phyloP scores from a whole-genome alignment of 2,329 filamentous ascomycete genomes.

The Penicillium sumatraense region DNA sequence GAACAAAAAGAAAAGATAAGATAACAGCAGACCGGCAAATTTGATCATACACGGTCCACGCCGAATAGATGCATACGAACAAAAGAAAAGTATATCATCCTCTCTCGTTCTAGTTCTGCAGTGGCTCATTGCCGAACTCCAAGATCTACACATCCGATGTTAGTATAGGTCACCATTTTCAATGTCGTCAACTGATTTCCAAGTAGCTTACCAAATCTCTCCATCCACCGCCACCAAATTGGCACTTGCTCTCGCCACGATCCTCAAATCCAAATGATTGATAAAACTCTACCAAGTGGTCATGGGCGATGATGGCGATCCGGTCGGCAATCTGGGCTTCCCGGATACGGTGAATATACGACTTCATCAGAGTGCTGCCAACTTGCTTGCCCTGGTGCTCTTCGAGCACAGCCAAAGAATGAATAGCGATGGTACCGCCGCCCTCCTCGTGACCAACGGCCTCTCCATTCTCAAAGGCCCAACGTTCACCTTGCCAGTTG shows the following conservation, averaged over 20 bases:
- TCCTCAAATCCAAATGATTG: constrained; percentile 74
- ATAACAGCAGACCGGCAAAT: constrained; percentile 11
- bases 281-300: constrained; percentile 76
- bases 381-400: constrained; percentile 75
- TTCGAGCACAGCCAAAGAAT: constrained; percentile 80
- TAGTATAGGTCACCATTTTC: background rate
- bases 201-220: constrained; percentile 70
- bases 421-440: constrained; percentile 77
- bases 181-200: background rate
- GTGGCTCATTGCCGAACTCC: constrained; percentile 32
- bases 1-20: constrained; percentile 7
- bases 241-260: constrained; percentile 68
- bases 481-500: constrained; percentile 63
- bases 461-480: constrained; percentile 45
- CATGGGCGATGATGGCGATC: constrained; percentile 76
- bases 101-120: constrained; percentile 11
- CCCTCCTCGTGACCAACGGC: constrained; percentile 71
- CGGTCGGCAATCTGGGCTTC: constrained; percentile 71
- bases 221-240: constrained; percentile 81
- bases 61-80: constrained; percentile 24
- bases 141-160: constrained; percentile 29
- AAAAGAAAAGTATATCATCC: background rate
- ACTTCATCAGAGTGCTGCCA: constrained; percentile 73
- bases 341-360: constrained; percentile 77
- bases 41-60: constrained; percentile 21